Evolutionary conservation across 192 early-diverging fungal genomes (phyloP).

Genomic region (Obelidium mucronatum): DNA sequence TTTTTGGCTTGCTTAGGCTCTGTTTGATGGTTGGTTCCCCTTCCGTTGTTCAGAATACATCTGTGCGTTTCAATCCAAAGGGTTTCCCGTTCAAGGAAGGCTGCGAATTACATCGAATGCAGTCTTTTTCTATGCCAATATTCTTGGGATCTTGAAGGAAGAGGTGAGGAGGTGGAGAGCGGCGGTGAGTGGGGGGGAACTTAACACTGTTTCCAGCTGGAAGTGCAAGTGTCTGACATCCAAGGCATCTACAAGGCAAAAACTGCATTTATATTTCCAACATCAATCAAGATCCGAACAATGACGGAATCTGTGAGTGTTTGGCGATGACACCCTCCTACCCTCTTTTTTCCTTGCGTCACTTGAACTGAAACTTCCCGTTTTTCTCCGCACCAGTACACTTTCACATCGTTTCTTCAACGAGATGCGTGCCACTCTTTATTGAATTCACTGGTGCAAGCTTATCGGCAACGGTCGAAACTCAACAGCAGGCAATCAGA

Average conservation of each 20-base stretch:
- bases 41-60: constrained; percentile 13
- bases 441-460: too few relatives aligned
- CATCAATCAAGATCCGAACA: constrained; percentile 27
- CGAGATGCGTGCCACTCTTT: not conserved
- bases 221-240: constrained; percentile 5
- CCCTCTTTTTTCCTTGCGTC: not conserved
- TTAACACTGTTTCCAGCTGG: constrained; percentile 6
- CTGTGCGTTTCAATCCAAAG: not conserved
- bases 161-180: not conserved
- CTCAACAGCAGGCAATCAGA: too few relatives aligned
- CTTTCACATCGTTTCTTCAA: constrained; percentile 11
- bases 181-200: not conserved
- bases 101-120: not conserved
- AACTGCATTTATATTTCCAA: constrained; percentile 25
- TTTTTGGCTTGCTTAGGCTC: too few relatives aligned
- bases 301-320: not conserved
- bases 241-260: not conserved
- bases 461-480: too few relatives aligned
- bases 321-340: too few relatives aligned
- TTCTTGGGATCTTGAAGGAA: constrained; percentile 24
- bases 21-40: too few relatives aligned
- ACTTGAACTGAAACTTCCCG: not conserved
- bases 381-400: not conserved
- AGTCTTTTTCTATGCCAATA: constrained; percentile 26
- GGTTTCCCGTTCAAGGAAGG: constrained; percentile 8